phyloP scores from a whole-genome alignment of 345 rosid genomes.

The Moricandia arvensis region DNA sequence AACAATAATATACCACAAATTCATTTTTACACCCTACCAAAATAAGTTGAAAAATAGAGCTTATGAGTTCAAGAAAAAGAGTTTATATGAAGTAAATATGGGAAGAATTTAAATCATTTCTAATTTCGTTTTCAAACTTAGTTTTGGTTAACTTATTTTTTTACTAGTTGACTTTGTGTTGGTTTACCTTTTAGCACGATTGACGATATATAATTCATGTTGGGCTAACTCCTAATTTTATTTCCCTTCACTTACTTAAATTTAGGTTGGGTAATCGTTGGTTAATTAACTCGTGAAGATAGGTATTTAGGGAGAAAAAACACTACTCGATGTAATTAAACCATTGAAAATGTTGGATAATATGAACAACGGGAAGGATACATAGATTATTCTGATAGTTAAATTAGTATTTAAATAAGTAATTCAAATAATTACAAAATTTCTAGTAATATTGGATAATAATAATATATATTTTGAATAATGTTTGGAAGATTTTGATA shows the following conservation, averaged over 20 bases:
- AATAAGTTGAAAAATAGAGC: background rate
- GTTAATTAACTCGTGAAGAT: background rate
- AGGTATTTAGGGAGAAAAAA: background rate
- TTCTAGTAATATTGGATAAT: background rate
- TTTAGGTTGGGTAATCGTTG: background rate
- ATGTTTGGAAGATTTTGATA: background rate
- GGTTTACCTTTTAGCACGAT: background rate
- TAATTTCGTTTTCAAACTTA: background rate
- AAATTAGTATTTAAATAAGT: background rate
- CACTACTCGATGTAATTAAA: background rate
- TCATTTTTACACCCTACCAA: conserved; percentile 23
- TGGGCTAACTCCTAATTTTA: background rate
- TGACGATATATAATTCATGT: background rate
- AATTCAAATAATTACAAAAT: background rate
- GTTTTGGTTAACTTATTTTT: background rate
- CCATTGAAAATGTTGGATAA: background rate
- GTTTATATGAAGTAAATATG: background rate
- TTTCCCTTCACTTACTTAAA: background rate
- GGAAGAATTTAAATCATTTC: background rate
- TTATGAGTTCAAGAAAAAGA: background rate
- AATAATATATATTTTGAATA: background rate
- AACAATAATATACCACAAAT: conserved; percentile 12
- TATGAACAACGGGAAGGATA: background rate
- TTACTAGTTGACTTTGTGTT: background rate
- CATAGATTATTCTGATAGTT: background rate